Conservation (phyloP, 2,329 filamentous ascomycete genomes). For the Daldinia sp. region DNA sequence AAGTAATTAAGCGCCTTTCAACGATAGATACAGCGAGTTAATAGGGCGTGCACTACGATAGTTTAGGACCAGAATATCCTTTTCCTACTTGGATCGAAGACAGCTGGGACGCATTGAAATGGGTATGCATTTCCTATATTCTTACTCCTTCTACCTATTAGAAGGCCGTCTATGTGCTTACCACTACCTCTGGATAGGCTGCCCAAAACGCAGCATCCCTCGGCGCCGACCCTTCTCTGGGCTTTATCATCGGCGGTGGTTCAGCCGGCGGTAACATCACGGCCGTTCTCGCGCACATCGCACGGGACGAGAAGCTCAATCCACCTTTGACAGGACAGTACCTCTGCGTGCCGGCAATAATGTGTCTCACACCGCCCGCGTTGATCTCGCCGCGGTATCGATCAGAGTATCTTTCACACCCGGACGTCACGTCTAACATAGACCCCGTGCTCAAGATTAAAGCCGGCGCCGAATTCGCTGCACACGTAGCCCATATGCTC, state of each 20-base stretch:
- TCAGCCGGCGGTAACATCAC: slow-evolving; percentile 60
- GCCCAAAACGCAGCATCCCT: slow-evolving; percentile 55
- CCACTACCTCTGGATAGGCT: slow-evolving; percentile 29
- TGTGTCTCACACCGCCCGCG: slow-evolving; percentile 38
- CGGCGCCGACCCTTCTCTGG: slow-evolving; percentile 56
- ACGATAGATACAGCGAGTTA: background rate
- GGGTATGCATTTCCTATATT: slow-evolving; percentile 49
- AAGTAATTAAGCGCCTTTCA: background rate
- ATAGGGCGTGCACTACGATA: slow-evolving; percentile 11
- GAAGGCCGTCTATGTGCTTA: background rate
- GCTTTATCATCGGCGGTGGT: slow-evolving; percentile 63
- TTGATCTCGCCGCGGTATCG: slow-evolving; percentile 45
- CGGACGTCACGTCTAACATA: slow-evolving; percentile 40
- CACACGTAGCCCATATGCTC: slow-evolving; percentile 13
- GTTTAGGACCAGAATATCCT: slow-evolving; percentile 59
- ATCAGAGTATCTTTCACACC: slow-evolving; percentile 47
- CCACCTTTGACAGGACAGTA: slow-evolving; percentile 61
- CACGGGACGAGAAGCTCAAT: slow-evolving; percentile 56
- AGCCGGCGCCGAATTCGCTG: slow-evolving; percentile 13
- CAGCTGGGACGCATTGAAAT: slow-evolving; percentile 60
- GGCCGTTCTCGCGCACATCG: slow-evolving; percentile 55
- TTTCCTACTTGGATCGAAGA: slow-evolving; percentile 60
- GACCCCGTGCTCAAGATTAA: slow-evolving; percentile 44
- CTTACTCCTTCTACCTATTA: background rate
- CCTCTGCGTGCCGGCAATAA: slow-evolving; percentile 56